Conservation (phyloP, 768 basidiomycete genomes). For the Albatrellus ellisii region DNA sequence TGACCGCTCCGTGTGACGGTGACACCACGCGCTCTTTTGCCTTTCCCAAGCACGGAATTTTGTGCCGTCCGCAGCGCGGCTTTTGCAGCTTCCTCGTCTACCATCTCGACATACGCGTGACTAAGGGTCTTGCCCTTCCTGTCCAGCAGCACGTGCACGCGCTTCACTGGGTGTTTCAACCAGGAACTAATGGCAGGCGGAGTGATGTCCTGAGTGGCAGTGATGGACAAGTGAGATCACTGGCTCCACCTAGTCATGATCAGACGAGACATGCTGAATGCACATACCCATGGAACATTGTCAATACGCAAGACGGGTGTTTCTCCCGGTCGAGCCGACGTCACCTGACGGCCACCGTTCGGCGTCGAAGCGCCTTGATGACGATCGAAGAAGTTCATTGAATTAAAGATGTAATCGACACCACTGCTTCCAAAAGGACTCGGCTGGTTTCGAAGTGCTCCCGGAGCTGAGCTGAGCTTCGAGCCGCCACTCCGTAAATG, state of each 20-base stretch:
- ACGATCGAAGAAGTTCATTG: slow-evolving; percentile 16
- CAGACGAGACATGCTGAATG: not conserved
- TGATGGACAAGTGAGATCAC: slow-evolving; percentile 4
- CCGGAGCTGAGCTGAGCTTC: slow-evolving; percentile 14
- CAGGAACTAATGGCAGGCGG: slow-evolving; percentile 57
- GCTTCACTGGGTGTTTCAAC: slow-evolving; percentile 56
- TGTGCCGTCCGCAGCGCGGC: slow-evolving; percentile 47
- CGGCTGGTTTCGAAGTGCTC: slow-evolving; percentile 11
- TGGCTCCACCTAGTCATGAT: not conserved
- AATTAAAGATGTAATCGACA: slow-evolving; percentile 16
- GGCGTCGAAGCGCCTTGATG: slow-evolving; percentile 20
- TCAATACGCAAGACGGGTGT: slow-evolving; percentile 68
- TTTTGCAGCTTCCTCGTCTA: slow-evolving; percentile 45
- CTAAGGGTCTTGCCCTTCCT: slow-evolving; percentile 73
- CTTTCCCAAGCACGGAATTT: slow-evolving; percentile 60
- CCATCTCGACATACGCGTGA: slow-evolving; percentile 73
- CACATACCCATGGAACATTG: slow-evolving; percentile 77
- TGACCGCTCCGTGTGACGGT: slow-evolving; percentile 73
- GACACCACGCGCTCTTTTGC: slow-evolving; percentile 69
- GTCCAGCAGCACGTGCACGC: slow-evolving; percentile 71
- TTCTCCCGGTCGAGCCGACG: slow-evolving; percentile 20
- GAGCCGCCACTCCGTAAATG: slow-evolving; percentile 15
- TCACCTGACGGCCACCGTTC: slow-evolving; percentile 13
- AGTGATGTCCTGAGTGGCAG: slow-evolving; percentile 56
- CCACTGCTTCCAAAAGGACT: slow-evolving; percentile 14